These are phyloP conservation scores for Mytilinidion resinicola DNA, from an alignment of 495 filamentous ascomycete species.

Conservation along the genomic window DNA sequence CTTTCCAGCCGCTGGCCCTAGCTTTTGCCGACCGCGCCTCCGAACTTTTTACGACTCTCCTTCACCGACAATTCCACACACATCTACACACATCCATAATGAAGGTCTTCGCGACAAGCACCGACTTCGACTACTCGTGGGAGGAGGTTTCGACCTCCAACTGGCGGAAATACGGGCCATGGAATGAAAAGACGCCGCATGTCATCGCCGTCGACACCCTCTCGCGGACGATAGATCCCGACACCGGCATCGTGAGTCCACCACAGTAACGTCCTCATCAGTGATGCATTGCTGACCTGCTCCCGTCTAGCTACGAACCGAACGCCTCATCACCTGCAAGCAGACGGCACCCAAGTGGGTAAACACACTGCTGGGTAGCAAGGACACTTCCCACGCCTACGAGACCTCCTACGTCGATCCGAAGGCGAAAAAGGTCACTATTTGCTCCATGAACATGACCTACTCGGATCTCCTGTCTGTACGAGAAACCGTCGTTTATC, in stretches of 20 bases:
- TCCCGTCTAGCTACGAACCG: conserved; percentile 68
- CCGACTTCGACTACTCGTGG: conserved; percentile 96
- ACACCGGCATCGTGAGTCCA: conserved; percentile 70
- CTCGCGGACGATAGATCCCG: conserved; percentile 68
- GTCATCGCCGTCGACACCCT: conserved; percentile 93
- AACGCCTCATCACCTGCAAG: conserved; percentile 91
- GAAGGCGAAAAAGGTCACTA: conserved; percentile 72
- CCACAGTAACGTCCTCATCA: background rate
- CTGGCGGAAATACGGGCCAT: conserved; percentile 97
- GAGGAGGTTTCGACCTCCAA: conserved; percentile 98
- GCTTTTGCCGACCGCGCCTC: background rate
- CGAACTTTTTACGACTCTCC: background rate
- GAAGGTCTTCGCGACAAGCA: conserved; percentile 87
- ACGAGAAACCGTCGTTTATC: conserved; percentile 82
- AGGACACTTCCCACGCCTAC: conserved; percentile 76
- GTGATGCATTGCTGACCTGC: conserved; percentile 6
- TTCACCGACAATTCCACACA: background rate
- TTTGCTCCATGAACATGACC: conserved; percentile 89
- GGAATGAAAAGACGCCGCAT: conserved; percentile 93
- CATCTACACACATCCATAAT: conserved; percentile 43
- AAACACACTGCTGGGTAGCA: conserved; percentile 65
- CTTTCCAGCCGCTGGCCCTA: too few species aligned
- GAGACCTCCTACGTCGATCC: conserved; percentile 94
- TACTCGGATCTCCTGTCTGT: conserved; percentile 81
- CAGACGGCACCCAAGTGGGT: conserved; percentile 89